Conservation (phyloP, 176 grass and related monocot species). For the Eragrostis nindensis region DNA sequence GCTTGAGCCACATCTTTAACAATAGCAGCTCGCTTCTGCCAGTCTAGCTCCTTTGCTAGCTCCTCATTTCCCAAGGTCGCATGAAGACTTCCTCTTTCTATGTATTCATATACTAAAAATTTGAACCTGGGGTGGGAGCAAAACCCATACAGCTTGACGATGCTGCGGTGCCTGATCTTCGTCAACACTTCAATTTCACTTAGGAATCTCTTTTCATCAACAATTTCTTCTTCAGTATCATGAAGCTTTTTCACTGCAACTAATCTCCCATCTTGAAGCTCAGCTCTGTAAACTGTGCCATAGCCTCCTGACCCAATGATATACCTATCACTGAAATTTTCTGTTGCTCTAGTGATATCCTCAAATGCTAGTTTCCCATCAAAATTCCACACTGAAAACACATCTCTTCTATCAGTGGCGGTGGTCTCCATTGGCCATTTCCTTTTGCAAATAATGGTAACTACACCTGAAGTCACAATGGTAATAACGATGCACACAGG, state of each 20-base stretch:
- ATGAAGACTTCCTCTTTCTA: neutral
- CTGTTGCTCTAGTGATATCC: conserved; percentile 23
- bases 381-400: conserved; percentile 31
- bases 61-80: neutral
- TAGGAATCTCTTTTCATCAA: neutral
- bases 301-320: conserved; percentile 4
- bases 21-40: neutral
- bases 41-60: neutral
- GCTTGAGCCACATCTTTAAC: neutral
- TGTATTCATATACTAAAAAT: neutral
- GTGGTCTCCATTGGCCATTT: neutral
- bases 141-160: conserved; percentile 21
- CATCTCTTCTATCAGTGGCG: no score
- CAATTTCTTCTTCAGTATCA: neutral
- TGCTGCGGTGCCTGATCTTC: neutral
- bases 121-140: neutral
- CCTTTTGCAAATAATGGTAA: neutral
- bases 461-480: no score
- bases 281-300: conserved; percentile 18
- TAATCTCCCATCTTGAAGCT: neutral
- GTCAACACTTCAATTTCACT: conserved; percentile 19
- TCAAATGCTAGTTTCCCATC: conserved; percentile 30
- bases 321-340: conserved; percentile 20
- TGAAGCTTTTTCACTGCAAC: conserved; percentile 32
- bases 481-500: neutral